Conservation (phyloP, 805 yeast genomes). For the Schwanniomyces polymorphus region DNA sequence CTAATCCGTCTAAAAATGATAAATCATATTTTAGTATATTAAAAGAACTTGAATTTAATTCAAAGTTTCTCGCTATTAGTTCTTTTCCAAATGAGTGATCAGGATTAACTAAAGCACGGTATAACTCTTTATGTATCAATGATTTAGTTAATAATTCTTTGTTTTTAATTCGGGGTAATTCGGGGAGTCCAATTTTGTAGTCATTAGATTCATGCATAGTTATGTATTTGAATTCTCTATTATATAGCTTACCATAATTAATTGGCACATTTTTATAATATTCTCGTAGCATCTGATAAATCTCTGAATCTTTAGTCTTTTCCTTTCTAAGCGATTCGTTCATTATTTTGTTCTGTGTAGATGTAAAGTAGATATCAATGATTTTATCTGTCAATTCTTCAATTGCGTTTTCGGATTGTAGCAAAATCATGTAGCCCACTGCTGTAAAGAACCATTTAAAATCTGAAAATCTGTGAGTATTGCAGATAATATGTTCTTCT, state of each 20-base stretch:
- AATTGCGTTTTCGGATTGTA: conserved; percentile 17
- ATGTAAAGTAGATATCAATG: conserved; percentile 28
- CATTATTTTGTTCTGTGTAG: conserved; percentile 10
- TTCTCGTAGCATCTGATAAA: conserved; percentile 17
- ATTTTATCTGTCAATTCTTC: conserved; percentile 28
- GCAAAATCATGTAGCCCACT: conserved; percentile 26
- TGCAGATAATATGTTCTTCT: not conserved
- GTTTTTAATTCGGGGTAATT: conserved; percentile 30
- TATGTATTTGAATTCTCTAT: conserved; percentile 12
- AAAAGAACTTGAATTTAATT: conserved; percentile 17
- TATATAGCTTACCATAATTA: conserved; percentile 21
- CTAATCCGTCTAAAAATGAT: conserved; percentile 41
- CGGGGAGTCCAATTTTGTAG: conserved; percentile 28
- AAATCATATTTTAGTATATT: conserved; percentile 30
- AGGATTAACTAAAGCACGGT: conserved; percentile 25
- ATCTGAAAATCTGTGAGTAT: conserved; percentile 6
- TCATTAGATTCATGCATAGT: conserved; percentile 23
- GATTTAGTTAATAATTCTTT: conserved; percentile 30
- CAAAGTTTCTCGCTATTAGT: conserved; percentile 16
- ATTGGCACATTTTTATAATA: conserved; percentile 26
- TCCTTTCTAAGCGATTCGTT: not conserved
- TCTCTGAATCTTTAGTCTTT: conserved; percentile 9
- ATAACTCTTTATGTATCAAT: conserved; percentile 38
- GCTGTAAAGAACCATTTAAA: conserved; percentile 23
- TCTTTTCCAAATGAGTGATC: conserved; percentile 24